Percentiles rank a stretch among this genome's conserved stretches.
These are phyloP conservation scores for Citrus hindsii DNA, from an alignment of 345 rosid genomes.

Conservation along the genomic window DNA sequence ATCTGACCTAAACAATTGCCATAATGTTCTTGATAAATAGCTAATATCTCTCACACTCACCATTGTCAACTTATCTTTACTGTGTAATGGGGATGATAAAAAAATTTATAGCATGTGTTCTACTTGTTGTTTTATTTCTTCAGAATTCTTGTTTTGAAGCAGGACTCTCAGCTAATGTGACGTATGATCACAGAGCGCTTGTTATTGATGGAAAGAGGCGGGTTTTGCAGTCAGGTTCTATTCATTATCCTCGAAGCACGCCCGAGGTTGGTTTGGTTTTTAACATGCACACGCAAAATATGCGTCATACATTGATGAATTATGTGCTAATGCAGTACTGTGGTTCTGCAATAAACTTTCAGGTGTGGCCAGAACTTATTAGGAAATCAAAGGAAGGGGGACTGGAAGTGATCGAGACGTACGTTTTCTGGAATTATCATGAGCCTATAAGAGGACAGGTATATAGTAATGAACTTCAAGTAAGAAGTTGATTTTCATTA, in stretches of 20 bases:
- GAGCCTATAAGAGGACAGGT: slow-evolving; percentile 68
- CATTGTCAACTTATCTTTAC: not conserved
- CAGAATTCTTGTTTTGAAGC: slow-evolving; percentile 21
- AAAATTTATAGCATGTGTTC: slow-evolving; percentile 10
- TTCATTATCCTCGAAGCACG: slow-evolving; percentile 40
- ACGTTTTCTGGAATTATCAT: slow-evolving; percentile 66
- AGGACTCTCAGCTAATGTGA: slow-evolving; percentile 29
- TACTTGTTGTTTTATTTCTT: slow-evolving; percentile 20
- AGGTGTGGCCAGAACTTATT: too few relatives aligned
- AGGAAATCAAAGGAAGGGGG: too few relatives aligned
- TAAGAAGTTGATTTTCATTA: too few relatives aligned
- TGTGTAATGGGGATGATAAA: slow-evolving; percentile 18
- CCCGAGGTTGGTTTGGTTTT: too few relatives aligned
- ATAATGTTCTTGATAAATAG: not conserved
- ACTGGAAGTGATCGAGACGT: slow-evolving; percentile 52
- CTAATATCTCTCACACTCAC: not conserved
- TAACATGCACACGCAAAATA: too few relatives aligned
- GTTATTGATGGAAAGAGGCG: slow-evolving; percentile 61
- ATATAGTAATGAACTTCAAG: not conserved
- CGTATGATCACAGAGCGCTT: slow-evolving; percentile 56
- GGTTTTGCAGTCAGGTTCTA: slow-evolving; percentile 61
- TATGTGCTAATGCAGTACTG: too few relatives aligned
- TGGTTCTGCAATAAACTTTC: too few relatives aligned
- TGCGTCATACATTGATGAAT: too few relatives aligned
- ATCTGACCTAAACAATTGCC: not conserved